Evolutionary conservation across 352 stramenopile species (phyloP).

Genomic region (Phytophthora rubi): DNA sequence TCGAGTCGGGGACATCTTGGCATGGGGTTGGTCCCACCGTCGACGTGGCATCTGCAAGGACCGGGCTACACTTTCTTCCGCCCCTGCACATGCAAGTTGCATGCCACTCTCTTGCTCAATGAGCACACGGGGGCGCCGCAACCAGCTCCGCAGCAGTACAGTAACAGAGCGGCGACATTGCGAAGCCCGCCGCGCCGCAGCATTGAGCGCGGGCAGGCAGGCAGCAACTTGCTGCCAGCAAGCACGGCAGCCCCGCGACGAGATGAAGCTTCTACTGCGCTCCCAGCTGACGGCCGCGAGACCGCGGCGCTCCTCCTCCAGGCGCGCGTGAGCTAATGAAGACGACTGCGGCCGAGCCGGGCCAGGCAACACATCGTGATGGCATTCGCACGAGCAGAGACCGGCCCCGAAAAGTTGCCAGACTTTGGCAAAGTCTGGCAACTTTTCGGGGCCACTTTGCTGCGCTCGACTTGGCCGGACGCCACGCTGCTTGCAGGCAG

Average conservation of each 20-base stretch:
- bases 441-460: not conserved
- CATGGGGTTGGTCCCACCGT: slow-evolving; percentile 22
- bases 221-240: not conserved
- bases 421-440: not conserved
- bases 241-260: slow-evolving; percentile 18
- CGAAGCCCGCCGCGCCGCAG: not conserved
- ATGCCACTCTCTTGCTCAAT: slow-evolving; percentile 17
- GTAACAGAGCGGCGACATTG: not conserved
- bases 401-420: not conserved
- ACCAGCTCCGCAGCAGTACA: not conserved
- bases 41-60: not conserved
- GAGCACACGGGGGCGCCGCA: not conserved
- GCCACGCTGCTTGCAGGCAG: not conserved
- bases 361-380: slow-evolving; percentile 28
- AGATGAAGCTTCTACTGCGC: slow-evolving; percentile 21
- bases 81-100: slow-evolving; percentile 15
- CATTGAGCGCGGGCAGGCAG: not conserved
- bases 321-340: slow-evolving; percentile 35
- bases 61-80: slow-evolving; percentile 27
- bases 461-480: not conserved
- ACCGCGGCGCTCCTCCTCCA: slow-evolving; percentile 11
- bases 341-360: not conserved
- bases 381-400: slow-evolving; percentile 20
- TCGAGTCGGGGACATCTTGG: slow-evolving; percentile 17
- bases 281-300: slow-evolving; percentile 29